phyloP scores from a whole-genome alignment of 805 yeast genomes.

The Kluyveromyces lactis region DNA sequence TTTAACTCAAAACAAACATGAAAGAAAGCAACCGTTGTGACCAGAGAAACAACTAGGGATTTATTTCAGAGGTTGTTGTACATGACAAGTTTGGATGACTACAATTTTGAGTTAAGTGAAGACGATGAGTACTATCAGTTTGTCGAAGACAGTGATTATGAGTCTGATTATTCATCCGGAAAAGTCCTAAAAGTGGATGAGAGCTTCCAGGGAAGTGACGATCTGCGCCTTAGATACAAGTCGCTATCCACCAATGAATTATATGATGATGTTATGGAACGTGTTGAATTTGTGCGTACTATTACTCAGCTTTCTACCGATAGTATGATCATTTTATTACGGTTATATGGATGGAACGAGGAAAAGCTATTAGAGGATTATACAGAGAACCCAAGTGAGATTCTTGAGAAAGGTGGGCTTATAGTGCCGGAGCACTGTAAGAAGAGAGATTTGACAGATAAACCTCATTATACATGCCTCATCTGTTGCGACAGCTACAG shows the following conservation, averaged over 20 bases:
- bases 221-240: slow-evolving; percentile 22
- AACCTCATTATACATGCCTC: slow-evolving; percentile 38
- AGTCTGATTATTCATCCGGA: slow-evolving; percentile 10
- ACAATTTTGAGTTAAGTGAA: slow-evolving; percentile 17
- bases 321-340: slow-evolving; percentile 36
- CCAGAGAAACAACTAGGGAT: too few species aligned
- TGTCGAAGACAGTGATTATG: slow-evolving; percentile 14
- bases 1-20: too few species aligned
- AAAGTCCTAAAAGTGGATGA: neutral
- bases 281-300: slow-evolving; percentile 24
- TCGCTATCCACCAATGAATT: slow-evolving; percentile 29
- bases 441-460: slow-evolving; percentile 11
- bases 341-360: slow-evolving; percentile 49
- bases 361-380: slow-evolving; percentile 49
- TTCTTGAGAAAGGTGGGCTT: slow-evolving; percentile 31
- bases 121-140: slow-evolving; percentile 15
- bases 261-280: slow-evolving; percentile 21
- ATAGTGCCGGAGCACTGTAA: neutral
- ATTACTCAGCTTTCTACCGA: slow-evolving; percentile 21
- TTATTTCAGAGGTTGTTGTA: neutral
- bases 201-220: slow-evolving; percentile 6
- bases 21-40: too few species aligned
- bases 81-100: slow-evolving; percentile 3
- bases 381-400: slow-evolving; percentile 35
- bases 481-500: slow-evolving; percentile 64